A percentile compares a stretch with the other conserved stretches of the same genome.
Evolutionary conservation across 169 alveolate species (phyloP).

Genomic region (Cyclospora cayetanensis): DNA sequence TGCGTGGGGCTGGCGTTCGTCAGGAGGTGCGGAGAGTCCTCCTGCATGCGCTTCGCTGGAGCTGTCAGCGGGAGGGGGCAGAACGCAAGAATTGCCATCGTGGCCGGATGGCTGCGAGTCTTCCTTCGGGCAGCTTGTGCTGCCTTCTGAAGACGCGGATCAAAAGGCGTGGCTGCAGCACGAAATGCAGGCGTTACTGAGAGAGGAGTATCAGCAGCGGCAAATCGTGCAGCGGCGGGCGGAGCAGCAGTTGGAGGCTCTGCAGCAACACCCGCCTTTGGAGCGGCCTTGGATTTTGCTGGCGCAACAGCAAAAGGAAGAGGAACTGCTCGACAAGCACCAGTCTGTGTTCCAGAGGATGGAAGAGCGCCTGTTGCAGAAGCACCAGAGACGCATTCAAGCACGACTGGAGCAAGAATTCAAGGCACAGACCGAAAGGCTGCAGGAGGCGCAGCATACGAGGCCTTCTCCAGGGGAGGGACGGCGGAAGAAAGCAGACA

Average conservation of each 20-base stretch:
- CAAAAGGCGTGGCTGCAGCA: slow-evolving; percentile 59
- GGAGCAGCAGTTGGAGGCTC: slow-evolving; percentile 30
- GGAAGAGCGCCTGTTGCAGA: background rate
- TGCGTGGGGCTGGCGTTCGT: too few relatives aligned
- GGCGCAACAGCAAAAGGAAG: slow-evolving; percentile 8
- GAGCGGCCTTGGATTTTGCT: slow-evolving; percentile 27
- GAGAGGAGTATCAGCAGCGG: slow-evolving; percentile 27
- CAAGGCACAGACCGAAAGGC: background rate
- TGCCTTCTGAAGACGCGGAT: too few relatives aligned
- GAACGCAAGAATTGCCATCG: too few relatives aligned
- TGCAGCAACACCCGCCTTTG: slow-evolving; percentile 43
- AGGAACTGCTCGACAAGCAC: background rate
- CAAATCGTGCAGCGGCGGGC: slow-evolving; percentile 37
- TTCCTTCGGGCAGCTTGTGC: too few relatives aligned
- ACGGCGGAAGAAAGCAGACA: background rate
- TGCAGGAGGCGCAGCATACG: background rate
- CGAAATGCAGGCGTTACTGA: slow-evolving; percentile 31
- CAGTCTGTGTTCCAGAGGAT: background rate
- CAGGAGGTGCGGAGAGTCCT: too few relatives aligned
- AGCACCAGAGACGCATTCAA: background rate
- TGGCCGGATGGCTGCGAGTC: too few relatives aligned
- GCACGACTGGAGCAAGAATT: background rate
- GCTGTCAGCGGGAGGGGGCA: too few relatives aligned
- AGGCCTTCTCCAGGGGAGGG: background rate
- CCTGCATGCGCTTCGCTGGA: too few relatives aligned